A percentile compares a stretch with the other conserved stretches of the same genome.
Conservation (phyloP, 2,329 filamentous ascomycete species). For the Blastomyces parvus region DNA sequence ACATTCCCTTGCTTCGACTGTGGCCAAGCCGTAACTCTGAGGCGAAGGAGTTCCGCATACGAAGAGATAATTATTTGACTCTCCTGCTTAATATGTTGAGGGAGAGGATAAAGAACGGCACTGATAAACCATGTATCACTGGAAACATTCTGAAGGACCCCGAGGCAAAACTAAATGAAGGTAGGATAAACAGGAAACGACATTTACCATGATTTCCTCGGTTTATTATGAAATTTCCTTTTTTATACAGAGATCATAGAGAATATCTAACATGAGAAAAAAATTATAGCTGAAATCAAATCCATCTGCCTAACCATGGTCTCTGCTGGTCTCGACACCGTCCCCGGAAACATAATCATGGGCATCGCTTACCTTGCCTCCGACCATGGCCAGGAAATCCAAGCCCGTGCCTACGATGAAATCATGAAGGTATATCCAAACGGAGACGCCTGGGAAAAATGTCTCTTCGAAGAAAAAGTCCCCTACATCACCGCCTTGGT, state of each 20-base stretch:
- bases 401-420: slow-evolving; percentile 58
- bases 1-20: slow-evolving; percentile 64
- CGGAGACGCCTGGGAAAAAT: slow-evolving; percentile 66
- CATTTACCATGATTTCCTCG: neutral
- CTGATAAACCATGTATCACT: slow-evolving; percentile 58
- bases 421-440: slow-evolving; percentile 63
- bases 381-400: slow-evolving; percentile 57
- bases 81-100: slow-evolving; percentile 52
- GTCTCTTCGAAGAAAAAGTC: slow-evolving; percentile 63
- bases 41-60: slow-evolving; percentile 55
- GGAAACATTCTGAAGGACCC: slow-evolving; percentile 63
- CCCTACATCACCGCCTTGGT: slow-evolving; percentile 68
- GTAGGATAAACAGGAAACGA: slow-evolving; percentile 29
- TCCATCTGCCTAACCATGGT: slow-evolving; percentile 77
- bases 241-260: too few relatives aligned
- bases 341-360: slow-evolving; percentile 71
- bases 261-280: slow-evolving; percentile 28
- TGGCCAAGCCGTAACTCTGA: slow-evolving; percentile 53
- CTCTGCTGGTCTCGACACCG: slow-evolving; percentile 69
- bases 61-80: slow-evolving; percentile 58
- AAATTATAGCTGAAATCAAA: slow-evolving; percentile 57
- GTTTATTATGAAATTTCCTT: too few relatives aligned
- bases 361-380: slow-evolving; percentile 67
- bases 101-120: slow-evolving; percentile 52
- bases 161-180: slow-evolving; percentile 58